Conservation (phyloP, 208 protist genomes). For the Phytomonas francai region DNA sequence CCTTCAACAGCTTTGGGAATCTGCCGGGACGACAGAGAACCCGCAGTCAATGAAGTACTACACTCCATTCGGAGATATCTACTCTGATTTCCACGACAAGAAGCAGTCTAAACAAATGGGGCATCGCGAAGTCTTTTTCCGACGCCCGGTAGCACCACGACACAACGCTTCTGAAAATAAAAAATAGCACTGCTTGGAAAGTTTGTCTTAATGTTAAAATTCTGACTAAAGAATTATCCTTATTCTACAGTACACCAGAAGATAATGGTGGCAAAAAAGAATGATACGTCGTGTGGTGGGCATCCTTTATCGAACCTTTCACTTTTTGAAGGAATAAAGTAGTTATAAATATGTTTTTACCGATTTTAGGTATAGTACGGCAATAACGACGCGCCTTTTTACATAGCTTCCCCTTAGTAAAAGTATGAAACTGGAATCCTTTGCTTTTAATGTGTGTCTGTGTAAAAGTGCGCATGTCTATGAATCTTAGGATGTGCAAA, state of each 20-base stretch:
- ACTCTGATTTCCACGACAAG: conserved; percentile 64
- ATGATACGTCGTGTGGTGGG: not conserved
- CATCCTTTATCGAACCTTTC: not conserved
- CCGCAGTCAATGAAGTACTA: conserved; percentile 91
- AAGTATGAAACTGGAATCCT: not conserved
- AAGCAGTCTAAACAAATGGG: conserved; percentile 86
- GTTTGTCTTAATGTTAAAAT: conserved; percentile 2
- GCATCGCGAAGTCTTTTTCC: conserved; percentile 84
- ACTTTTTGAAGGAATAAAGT: not conserved
- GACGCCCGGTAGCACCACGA: conserved; percentile 70
- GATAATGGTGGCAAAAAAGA: not conserved
- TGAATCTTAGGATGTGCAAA: not conserved
- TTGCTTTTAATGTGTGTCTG: not conserved
- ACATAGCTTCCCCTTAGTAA: not conserved
- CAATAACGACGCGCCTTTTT: not conserved
- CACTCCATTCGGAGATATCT: conserved; percentile 81
- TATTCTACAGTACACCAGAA: not conserved
- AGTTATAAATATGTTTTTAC: not conserved
- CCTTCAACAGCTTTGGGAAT: conserved; percentile 83
- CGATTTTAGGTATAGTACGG: not conserved
- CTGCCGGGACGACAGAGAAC: conserved; percentile 68
- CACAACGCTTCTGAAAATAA: conserved; percentile 70
- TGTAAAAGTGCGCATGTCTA: not conserved
- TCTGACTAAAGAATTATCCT: not conserved
- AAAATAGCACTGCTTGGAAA: not conserved